Base-by-base conservation (phyloP, 2,329 filamentous ascomycete genomes). In the Trichoderma sp. region DNA sequence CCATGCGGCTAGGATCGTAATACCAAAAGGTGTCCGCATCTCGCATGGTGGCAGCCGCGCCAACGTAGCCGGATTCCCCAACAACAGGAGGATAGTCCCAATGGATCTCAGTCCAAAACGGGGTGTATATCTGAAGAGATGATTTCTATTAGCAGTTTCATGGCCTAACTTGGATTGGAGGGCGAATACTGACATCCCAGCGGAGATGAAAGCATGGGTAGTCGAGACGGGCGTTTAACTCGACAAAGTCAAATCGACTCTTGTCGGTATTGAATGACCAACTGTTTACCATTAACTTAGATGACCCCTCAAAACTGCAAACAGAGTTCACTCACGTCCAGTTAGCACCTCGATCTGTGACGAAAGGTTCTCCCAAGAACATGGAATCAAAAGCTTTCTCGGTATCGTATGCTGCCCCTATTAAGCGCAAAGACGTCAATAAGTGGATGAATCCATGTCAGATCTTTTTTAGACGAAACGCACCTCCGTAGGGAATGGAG, bases 11-110 rank as follows among this genome's bases (percentile, higher is more conserved):
- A 1, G 81, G 80, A n/a, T 81, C 79, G 59, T 81, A 84, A 74
- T 77, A 80, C 73, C 76, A 74, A 61, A 77, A 77, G 36, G 75
- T 65, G 62, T 76, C 78, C 17, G 82, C 74, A 66, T 79, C 76
- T 59, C 79, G 77, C 79, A 82, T 82, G 20, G 79, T 81, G 6
- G 82, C 82, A 4, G 82, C 82, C 1, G 83, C 81, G 23, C 84
- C 84, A 62, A 86, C 74, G 68, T 80, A 86, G n/a, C 80, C 80
- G 13, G 77, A 77, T 65, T 80, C 63, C 23, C 82, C 83, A 3
- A 79, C 73, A 4, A 78, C 74, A 0, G 80, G 83, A 4, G 84
- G 84, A 64, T 84, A 84, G 11, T 77, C 71, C 84, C 84, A 86
- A 43, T 81, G 75, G 1, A 74, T 73, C 69, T 85, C 82, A 1